Conservation (phyloP, 2,329 filamentous ascomycete genomes). For the Penicillium janthinellum region DNA sequence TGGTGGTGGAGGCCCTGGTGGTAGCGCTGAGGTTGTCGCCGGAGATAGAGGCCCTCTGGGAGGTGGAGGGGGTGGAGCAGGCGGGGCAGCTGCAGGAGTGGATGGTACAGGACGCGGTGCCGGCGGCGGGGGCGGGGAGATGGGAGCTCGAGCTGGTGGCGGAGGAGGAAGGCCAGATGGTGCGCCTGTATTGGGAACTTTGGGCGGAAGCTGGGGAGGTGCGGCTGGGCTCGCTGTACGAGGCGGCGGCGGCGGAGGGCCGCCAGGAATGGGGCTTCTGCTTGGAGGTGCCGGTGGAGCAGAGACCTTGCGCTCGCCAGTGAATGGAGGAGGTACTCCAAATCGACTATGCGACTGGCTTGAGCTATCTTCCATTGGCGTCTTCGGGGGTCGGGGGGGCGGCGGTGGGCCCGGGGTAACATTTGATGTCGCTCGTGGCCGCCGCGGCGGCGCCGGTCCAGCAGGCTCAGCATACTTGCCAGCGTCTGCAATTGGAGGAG, state of each 20-base stretch:
- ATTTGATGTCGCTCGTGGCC: conserved; percentile 53
- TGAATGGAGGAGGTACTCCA: conserved; percentile 78
- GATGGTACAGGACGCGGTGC: conserved; percentile 35
- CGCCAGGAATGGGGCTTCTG: conserved; percentile 57
- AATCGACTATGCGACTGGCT: conserved; percentile 56
- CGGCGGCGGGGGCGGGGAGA: conserved; percentile 49
- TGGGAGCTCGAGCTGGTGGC: conserved; percentile 51
- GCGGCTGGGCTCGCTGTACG: conserved; percentile 48
- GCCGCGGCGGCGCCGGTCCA: conserved; percentile 49
- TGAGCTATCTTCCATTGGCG: conserved; percentile 65
- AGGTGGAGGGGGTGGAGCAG: conserved; percentile 39
- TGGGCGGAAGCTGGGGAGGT: conserved; percentile 54
- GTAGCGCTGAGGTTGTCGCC: conserved; percentile 28
- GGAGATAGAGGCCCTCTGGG: conserved; percentile 36
- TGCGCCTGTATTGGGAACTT: conserved; percentile 41
- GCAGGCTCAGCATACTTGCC: conserved; percentile 74
- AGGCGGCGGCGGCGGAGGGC: conserved; percentile 69
- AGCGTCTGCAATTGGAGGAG: conserved; percentile 85
- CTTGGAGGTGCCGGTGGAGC: conserved; percentile 74
- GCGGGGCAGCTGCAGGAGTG: conserved; percentile 43
- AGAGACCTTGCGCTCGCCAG: conserved; percentile 63
- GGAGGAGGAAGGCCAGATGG: conserved; percentile 58
- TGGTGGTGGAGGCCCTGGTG: conserved; percentile 37
- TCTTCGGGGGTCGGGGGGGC: conserved; percentile 69
- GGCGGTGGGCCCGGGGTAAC: conserved; percentile 64